These are phyloP conservation scores for Fonsecaea nubica DNA, from an alignment of 2,329 filamentous ascomycete genomes.

Conservation along the genomic window DNA sequence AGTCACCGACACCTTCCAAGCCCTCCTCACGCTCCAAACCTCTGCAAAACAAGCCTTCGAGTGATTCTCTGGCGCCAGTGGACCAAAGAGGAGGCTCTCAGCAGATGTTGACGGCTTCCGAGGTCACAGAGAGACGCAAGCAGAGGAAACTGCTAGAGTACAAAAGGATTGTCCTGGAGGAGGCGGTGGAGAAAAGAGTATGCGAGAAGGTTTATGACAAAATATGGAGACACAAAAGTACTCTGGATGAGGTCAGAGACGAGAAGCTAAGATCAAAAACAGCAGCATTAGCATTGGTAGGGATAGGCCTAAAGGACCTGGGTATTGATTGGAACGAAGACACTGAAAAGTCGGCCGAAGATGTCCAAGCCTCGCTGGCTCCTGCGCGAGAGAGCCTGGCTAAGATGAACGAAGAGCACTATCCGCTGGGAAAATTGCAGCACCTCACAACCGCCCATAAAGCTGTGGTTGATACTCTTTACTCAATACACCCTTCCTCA, in stretches of 20 bases:
- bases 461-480: conserved; percentile 86
- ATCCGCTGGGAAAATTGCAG: conserved; percentile 88
- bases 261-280: conserved; percentile 94
- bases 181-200: conserved; percentile 85
- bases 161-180: conserved; percentile 79
- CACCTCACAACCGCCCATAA: conserved; percentile 89
- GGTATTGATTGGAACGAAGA: conserved; percentile 75
- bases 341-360: conserved; percentile 61
- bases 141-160: conserved; percentile 78
- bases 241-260: conserved; percentile 92
- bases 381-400: conserved; percentile 73
- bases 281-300: conserved; percentile 86
- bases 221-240: conserved; percentile 89
- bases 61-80: conserved; percentile 32
- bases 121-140: conserved; percentile 79
- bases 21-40: conserved; percentile 30
- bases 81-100: conserved; percentile 60
- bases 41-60: conserved; percentile 29
- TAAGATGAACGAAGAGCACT: conserved; percentile 84
- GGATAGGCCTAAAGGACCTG: conserved; percentile 84
- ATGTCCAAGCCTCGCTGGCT: conserved; percentile 75
- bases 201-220: conserved; percentile 85
- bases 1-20: conserved; percentile 56
- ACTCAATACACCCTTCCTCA: conserved; percentile 68
- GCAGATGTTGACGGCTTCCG: conserved; percentile 88